Conservation (phyloP, 805 yeast species). For the Yamadazyma takamatsuzukensis region DNA sequence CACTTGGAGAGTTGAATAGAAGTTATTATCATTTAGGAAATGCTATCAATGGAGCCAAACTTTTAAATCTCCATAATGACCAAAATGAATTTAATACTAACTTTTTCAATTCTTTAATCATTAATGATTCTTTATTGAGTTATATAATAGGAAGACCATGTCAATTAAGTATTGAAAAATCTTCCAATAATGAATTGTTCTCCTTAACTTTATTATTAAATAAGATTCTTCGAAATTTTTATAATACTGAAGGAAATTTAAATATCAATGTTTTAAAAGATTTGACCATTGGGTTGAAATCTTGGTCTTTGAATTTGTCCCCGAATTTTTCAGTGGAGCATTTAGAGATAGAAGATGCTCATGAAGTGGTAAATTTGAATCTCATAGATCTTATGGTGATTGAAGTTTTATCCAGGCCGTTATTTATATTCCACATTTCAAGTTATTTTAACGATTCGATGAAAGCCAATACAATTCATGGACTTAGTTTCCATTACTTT, state of each 20-base stretch:
- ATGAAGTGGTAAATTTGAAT: conserved; percentile 17
- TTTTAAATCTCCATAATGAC: background rate
- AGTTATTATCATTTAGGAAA: conserved; percentile 7
- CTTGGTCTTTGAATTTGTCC: conserved; percentile 31
- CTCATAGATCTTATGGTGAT: conserved; percentile 34
- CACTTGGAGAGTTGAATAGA: background rate
- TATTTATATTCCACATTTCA: conserved; percentile 27
- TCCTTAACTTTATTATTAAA: conserved; percentile 4
- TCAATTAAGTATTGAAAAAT: background rate
- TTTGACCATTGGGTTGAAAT: conserved; percentile 32
- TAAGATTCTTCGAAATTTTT: conserved; percentile 3
- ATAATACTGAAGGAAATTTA: conserved; percentile 1
- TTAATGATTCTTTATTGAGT: conserved; percentile 3
- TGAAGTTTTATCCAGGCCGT: conserved; percentile 38
- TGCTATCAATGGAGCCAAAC: conserved; percentile 2
- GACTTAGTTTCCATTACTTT: conserved; percentile 3
- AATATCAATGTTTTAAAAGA: conserved; percentile 13
- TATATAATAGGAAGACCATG: conserved; percentile 2
- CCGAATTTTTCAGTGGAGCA: conserved; percentile 1
- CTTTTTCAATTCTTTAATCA: background rate
- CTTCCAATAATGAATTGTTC: background rate
- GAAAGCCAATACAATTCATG: background rate
- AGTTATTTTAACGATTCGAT: background rate
- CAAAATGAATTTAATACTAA: background rate
- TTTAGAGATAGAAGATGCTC: background rate